Evolutionary conservation across 495 filamentous ascomycete species (phyloP).

Genomic region (Pyrenula massariospora): DNA sequence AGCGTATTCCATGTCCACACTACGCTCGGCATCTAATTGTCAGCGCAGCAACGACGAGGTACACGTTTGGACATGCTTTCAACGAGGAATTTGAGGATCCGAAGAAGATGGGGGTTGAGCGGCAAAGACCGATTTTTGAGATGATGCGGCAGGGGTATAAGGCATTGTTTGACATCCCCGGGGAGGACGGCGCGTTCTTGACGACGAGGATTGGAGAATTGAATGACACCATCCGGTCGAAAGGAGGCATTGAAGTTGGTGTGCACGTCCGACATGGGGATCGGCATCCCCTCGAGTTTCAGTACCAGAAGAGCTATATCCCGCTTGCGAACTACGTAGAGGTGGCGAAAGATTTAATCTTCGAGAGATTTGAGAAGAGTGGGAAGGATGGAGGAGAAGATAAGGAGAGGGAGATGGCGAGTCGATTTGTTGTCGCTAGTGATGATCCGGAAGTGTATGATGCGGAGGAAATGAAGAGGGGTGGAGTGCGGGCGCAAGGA

Average conservation of each 20-base stretch:
- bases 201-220: conserved; percentile 34
- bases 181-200: conserved; percentile 46
- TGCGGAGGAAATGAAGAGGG: conserved; percentile 36
- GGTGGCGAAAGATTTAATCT: conserved; percentile 19
- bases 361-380: conserved; percentile 19
- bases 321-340: conserved; percentile 49
- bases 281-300: conserved; percentile 50
- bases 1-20: conserved; percentile 61
- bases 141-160: conserved; percentile 53
- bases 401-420: neutral
- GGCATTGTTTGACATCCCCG: conserved; percentile 46
- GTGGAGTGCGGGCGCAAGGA: conserved; percentile 43
- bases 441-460: conserved; percentile 61
- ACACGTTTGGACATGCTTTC: conserved; percentile 46
- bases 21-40: conserved; percentile 55
- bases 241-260: conserved; percentile 42
- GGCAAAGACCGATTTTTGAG: conserved; percentile 42
- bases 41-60: conserved; percentile 46
- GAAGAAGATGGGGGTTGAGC: conserved; percentile 29
- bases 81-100: conserved; percentile 34
- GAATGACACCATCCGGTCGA: conserved; percentile 26
- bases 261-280: conserved; percentile 68
- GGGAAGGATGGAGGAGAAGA: conserved; percentile 4
- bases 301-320: conserved; percentile 56
- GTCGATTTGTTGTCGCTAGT: conserved; percentile 36